A percentile compares a stretch with the other conserved stretches of the same genome.
Conservation (phyloP, 1,284 basidiomycete genomes). For the Heterobasidion annosum region DNA sequence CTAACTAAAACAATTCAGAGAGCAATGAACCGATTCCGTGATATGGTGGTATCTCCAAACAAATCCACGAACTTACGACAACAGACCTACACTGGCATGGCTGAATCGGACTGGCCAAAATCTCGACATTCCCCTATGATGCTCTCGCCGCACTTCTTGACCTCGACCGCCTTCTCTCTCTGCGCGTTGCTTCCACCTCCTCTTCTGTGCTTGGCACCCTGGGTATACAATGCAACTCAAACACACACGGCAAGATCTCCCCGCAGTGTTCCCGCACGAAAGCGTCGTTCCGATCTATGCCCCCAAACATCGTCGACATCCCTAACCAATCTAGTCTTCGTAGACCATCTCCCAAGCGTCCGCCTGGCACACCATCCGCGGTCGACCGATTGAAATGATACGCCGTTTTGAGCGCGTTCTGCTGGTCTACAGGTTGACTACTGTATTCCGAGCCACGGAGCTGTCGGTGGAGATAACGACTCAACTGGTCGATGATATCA, state of each 20-base stretch:
- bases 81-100: neutral
- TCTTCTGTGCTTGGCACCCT: slow-evolving; percentile 38
- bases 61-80: neutral
- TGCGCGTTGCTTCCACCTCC: slow-evolving; percentile 37
- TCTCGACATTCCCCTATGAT: neutral
- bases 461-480: slow-evolving; percentile 38
- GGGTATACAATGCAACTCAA: slow-evolving; percentile 45
- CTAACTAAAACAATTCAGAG: neutral
- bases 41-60: neutral
- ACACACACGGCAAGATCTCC: slow-evolving; percentile 45
- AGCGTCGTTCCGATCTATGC: slow-evolving; percentile 37
- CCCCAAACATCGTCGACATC: slow-evolving; percentile 48
- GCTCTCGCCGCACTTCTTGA: neutral
- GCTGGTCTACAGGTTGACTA: slow-evolving; percentile 21
- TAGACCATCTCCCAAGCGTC: slow-evolving; percentile 48
- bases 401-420: slow-evolving; percentile 33
- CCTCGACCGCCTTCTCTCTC: slow-evolving; percentile 6
- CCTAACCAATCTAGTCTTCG: slow-evolving; percentile 57
- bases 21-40: neutral
- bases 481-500: slow-evolving; percentile 56
- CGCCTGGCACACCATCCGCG: slow-evolving; percentile 55
- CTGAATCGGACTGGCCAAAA: neutral
- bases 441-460: slow-evolving; percentile 44
- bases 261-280: slow-evolving; percentile 31
- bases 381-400: slow-evolving; percentile 61